A percentile compares a stretch with the other conserved stretches of the same genome.
Evolutionary conservation across 1,284 basidiomycete species (phyloP).

Genomic region (Porodaedalea pini): DNA sequence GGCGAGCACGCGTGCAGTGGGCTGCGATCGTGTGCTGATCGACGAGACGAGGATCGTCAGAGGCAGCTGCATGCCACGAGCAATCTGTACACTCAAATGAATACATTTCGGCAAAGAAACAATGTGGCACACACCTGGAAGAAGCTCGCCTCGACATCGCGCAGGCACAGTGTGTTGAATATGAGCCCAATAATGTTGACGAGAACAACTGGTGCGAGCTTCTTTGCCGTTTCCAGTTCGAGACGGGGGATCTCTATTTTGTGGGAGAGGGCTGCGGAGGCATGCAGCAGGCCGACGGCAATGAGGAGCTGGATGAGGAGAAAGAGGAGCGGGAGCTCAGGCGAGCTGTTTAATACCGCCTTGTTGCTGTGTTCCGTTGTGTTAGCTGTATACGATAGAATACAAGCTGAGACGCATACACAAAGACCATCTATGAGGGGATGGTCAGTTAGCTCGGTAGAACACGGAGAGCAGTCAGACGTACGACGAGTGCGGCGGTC

Average conservation of each 20-base stretch:
- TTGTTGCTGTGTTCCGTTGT: conserved; percentile 53
- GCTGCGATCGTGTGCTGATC: conserved; percentile 43
- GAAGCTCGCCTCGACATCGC: conserved; percentile 73
- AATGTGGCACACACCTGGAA: conserved; percentile 51
- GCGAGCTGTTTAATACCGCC: conserved; percentile 64
- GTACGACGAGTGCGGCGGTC: conserved; percentile 65
- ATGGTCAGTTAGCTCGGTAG: conserved; percentile 6
- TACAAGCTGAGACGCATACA: conserved; percentile 19
- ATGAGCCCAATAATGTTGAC: conserved; percentile 70
- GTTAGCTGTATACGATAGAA: neutral
- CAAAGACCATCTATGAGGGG: conserved; percentile 29
- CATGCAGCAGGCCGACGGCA: conserved; percentile 62
- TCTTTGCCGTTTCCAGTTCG: conserved; percentile 49
- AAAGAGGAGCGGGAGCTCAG: conserved; percentile 66
- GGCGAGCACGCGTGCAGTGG: conserved; percentile 45
- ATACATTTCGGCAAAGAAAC: neutral
- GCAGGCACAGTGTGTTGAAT: conserved; percentile 74
- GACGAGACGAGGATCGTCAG: conserved; percentile 68
- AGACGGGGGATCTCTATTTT: conserved; percentile 54
- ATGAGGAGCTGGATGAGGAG: conserved; percentile 65
- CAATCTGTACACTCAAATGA: conserved; percentile 49
- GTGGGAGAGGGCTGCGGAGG: conserved; percentile 41
- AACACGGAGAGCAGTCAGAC: conserved; percentile 27
- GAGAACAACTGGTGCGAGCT: conserved; percentile 57
- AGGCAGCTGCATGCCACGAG: conserved; percentile 72